Conservation (phyloP, 2,329 filamentous ascomycete genomes). For the Stachybotrys chartarum region DNA sequence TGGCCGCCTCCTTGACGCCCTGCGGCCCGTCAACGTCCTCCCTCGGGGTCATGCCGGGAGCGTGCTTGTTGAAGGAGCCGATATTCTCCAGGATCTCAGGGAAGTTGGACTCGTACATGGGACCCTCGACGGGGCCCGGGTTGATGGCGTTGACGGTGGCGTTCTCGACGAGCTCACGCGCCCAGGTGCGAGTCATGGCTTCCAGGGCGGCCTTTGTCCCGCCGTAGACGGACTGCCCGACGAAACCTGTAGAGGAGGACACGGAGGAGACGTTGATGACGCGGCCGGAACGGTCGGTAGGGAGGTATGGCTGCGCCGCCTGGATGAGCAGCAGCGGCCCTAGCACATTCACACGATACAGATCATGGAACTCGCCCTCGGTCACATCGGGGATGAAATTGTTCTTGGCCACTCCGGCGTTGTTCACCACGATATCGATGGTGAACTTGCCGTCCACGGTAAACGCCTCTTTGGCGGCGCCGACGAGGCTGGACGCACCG, state of each 20-base stretch:
- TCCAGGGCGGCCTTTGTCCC: slow-evolving; percentile 45
- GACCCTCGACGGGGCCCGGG: slow-evolving; percentile 40
- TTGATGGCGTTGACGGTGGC: slow-evolving; percentile 44
- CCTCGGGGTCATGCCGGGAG: slow-evolving; percentile 1
- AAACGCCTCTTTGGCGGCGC: slow-evolving; percentile 6
- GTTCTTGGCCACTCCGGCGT: slow-evolving; percentile 63
- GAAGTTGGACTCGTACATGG: slow-evolving; percentile 27
- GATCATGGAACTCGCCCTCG: slow-evolving; percentile 54
- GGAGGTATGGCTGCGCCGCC: slow-evolving; percentile 60
- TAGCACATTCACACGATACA: slow-evolving; percentile 66
- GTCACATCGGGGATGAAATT: slow-evolving; percentile 51
- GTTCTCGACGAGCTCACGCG: slow-evolving; percentile 40
- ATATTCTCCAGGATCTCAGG: slow-evolving; percentile 5
- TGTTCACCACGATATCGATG: slow-evolving; percentile 76
- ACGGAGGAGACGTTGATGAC: slow-evolving; percentile 42
- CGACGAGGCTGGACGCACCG: slow-evolving; percentile 5
- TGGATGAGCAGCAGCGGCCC: slow-evolving; percentile 70
- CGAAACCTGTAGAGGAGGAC: slow-evolving; percentile 36
- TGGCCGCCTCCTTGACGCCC: slow-evolving; percentile 8
- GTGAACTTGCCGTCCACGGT: slow-evolving; percentile 31
- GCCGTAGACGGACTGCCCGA: slow-evolving; percentile 41
- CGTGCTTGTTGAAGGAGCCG: slow-evolving; percentile 5
- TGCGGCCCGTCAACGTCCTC: slow-evolving; percentile 6
- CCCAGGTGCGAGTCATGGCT: slow-evolving; percentile 45
- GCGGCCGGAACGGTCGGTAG: slow-evolving; percentile 56